Evolutionary conservation across 2,329 filamentous ascomycete species (phyloP).

Genomic region (Coniochaeta hoffmannii): DNA sequence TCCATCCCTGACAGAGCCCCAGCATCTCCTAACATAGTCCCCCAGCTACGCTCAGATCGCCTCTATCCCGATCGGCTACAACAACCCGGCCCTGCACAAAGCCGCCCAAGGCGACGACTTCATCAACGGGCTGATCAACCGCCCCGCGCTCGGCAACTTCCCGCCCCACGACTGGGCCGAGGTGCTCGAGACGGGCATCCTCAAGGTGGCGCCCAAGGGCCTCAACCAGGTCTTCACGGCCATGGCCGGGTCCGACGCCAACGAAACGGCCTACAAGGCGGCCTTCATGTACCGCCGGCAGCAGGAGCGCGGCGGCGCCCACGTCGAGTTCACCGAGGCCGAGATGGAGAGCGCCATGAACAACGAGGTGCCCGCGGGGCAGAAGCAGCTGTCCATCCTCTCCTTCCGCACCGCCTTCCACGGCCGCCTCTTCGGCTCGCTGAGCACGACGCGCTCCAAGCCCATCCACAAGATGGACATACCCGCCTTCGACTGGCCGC

Average conservation of each 20-base stretch:
- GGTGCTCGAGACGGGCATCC: slow-evolving; percentile 70
- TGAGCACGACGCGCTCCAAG: slow-evolving; percentile 88
- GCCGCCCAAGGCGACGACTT: slow-evolving; percentile 71
- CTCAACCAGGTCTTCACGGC: slow-evolving; percentile 86
- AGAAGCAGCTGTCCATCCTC: slow-evolving; percentile 68
- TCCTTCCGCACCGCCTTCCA: slow-evolving; percentile 88
- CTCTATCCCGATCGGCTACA: slow-evolving; percentile 88
- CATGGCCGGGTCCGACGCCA: slow-evolving; percentile 83
- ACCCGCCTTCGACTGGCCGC: slow-evolving; percentile 90
- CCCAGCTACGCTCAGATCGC: slow-evolving; percentile 80
- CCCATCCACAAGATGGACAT: slow-evolving; percentile 94
- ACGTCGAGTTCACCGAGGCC: slow-evolving; percentile 71
- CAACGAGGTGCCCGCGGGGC: slow-evolving; percentile 71
- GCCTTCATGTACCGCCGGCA: slow-evolving; percentile 90
- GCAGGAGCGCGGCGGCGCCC: slow-evolving; percentile 67
- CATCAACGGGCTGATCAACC: slow-evolving; percentile 75
- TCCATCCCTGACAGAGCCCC: background rate
- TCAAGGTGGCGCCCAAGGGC: slow-evolving; percentile 76
- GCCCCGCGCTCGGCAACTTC: slow-evolving; percentile 86
- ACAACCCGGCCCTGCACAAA: slow-evolving; percentile 68
- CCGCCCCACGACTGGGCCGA: slow-evolving; percentile 77
- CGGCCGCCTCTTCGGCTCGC: slow-evolving; percentile 78
- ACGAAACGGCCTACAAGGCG: slow-evolving; percentile 91
- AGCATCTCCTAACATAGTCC: background rate
- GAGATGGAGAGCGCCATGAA: slow-evolving; percentile 71